These are phyloP conservation scores for Beauveria varroae DNA, from an alignment of 2,329 filamentous ascomycete species.

Conservation along the genomic window DNA sequence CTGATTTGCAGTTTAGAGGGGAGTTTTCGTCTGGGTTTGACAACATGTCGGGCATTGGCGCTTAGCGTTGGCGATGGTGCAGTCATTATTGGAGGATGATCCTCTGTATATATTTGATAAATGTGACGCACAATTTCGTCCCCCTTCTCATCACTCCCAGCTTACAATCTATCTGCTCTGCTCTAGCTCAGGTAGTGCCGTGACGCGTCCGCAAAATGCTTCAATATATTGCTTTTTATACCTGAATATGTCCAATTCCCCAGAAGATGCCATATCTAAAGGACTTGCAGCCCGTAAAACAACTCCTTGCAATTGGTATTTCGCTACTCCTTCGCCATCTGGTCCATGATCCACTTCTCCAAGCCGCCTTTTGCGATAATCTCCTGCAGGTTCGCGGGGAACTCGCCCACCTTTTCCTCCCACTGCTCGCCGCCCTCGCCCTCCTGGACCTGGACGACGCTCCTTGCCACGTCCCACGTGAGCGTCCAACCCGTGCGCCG, in stretches of 20 bases:
- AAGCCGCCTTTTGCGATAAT: conserved; percentile 19
- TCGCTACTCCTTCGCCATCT: conserved; percentile 23
- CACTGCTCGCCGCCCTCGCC: conserved; percentile 15
- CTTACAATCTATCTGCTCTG: too few species aligned
- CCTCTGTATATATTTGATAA: too few species aligned
- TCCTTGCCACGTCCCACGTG: conserved; percentile 16
- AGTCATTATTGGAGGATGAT: too few species aligned
- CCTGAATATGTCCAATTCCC: neutral
- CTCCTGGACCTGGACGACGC: conserved; percentile 16
- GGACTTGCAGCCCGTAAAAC: neutral
- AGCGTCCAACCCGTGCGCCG: conserved; percentile 70
- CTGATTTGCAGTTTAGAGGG: too few species aligned
- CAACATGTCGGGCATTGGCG: too few species aligned
- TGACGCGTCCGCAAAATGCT: too few species aligned
- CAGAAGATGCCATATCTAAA: neutral
- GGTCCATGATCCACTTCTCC: conserved; percentile 16
- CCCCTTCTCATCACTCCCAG: too few species aligned
- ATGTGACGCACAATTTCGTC: too few species aligned
- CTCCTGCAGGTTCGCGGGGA: conserved; percentile 18
- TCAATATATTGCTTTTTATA: neutral
- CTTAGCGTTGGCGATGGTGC: too few species aligned
- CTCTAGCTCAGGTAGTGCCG: too few species aligned
- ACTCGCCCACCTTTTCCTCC: conserved; percentile 20
- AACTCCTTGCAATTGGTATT: neutral
- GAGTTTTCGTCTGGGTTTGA: too few species aligned